phyloP scores from a whole-genome alignment of 192 early-diverging fungal genomes.

The Tieghemiomyces parasiticus region DNA sequence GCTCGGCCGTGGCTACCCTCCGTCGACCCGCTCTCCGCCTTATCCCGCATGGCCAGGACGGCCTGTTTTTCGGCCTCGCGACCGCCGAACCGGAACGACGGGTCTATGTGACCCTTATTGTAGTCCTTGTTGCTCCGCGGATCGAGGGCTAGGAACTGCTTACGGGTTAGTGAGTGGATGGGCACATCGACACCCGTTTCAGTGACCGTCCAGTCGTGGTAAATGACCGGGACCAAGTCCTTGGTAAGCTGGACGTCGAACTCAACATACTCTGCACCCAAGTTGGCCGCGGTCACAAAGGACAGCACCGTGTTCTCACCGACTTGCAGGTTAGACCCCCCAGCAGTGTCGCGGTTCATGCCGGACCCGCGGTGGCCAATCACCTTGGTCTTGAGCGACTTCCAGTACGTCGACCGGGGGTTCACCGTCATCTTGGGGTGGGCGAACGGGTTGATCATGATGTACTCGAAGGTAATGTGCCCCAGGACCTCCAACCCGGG shows the following conservation, averaged over 20 bases:
- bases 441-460: slow-evolving; percentile 45
- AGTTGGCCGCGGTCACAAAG: slow-evolving; percentile 62
- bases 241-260: slow-evolving; percentile 93
- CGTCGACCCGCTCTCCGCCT: no score
- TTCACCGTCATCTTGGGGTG: slow-evolving; percentile 38
- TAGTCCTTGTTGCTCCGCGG: slow-evolving; percentile 28
- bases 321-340: slow-evolving; percentile 49
- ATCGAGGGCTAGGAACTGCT: slow-evolving; percentile 47
- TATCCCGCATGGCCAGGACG: slow-evolving; percentile 8
- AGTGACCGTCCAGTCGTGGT: slow-evolving; percentile 83
- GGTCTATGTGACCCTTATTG: slow-evolving; percentile 15
- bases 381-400: slow-evolving; percentile 44
- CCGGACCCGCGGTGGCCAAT: slow-evolving; percentile 86
- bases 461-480: slow-evolving; percentile 36
- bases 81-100: slow-evolving; percentile 8
- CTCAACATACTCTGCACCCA: slow-evolving; percentile 80
- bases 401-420: slow-evolving; percentile 39
- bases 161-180: slow-evolving; percentile 45
- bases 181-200: slow-evolving; percentile 56
- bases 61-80: slow-evolving; percentile 12
- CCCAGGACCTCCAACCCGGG: slow-evolving; percentile 35
- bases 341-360: slow-evolving; percentile 41
- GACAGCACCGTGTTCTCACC: slow-evolving; percentile 87
- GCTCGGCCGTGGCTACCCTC: no score
- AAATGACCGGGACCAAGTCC: slow-evolving; percentile 71